Evolutionary conservation across 805 yeast species (phyloP).

Genomic region (Ogataea siamensis): DNA sequence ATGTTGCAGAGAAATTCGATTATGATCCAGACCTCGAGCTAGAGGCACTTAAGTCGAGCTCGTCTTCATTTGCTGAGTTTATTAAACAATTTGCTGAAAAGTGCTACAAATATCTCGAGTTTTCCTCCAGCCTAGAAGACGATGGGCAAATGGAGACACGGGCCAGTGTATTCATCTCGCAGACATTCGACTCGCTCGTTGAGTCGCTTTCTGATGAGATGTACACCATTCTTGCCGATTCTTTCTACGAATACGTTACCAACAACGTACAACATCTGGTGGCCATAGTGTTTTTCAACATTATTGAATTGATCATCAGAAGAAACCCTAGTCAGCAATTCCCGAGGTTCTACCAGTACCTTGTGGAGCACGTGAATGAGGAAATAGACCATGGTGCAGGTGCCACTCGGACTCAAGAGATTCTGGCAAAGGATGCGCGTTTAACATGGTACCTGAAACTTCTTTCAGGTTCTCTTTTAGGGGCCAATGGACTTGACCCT

Average conservation of each 20-base stretch:
- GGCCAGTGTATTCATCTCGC: constrained; percentile 38
- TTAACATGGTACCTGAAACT: constrained; percentile 69
- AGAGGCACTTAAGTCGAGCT: constrained; percentile 66
- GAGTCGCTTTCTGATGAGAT: constrained; percentile 62
- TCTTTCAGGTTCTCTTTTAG: constrained; percentile 66
- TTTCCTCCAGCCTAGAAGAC: constrained; percentile 57
- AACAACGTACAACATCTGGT: constrained; percentile 59
- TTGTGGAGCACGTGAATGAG: constrained; percentile 52
- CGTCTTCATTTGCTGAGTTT: constrained; percentile 65
- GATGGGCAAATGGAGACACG: constrained; percentile 51
- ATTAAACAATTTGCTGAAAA: constrained; percentile 55
- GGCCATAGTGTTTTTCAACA: constrained; percentile 65
- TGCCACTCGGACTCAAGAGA: constrained; percentile 57
- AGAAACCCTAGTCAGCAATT: constrained; percentile 55
- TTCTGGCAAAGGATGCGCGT: constrained; percentile 74
- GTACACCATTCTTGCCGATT: constrained; percentile 44
- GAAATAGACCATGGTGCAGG: constrained; percentile 89
- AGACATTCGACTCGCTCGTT: constrained; percentile 44
- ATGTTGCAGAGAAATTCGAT: constrained; percentile 30
- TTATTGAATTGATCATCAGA: constrained; percentile 69
- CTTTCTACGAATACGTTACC: constrained; percentile 55
- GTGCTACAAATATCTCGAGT: constrained; percentile 63
- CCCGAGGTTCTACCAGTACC: constrained; percentile 40
- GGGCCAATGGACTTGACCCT: constrained; percentile 55
- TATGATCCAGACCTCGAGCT: constrained; percentile 47